Base-by-base conservation (phyloP, 129 eudicot genomes). In the Apium graveolens region DNA sequence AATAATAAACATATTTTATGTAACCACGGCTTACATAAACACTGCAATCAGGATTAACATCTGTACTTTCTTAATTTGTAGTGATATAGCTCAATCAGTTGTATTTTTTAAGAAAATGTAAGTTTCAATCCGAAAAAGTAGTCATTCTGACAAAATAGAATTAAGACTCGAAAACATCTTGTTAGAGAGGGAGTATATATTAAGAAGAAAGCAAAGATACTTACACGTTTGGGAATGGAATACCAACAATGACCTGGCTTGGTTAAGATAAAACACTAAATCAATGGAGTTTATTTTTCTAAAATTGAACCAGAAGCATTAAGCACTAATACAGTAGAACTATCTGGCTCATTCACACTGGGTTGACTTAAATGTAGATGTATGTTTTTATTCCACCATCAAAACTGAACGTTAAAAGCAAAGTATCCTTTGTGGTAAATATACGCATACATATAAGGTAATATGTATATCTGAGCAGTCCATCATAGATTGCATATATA, bases 181-280 rank as follows among this genome's bases (percentile, higher is more conserved):
- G 72, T 66, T 66, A 66, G 35, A n/a, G 29, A 73, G 51, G 46
- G 76, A 73, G 9, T 39, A 29, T 32, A 74, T 10, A 20, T 46
- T 68, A 31, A 66, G 11, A 79, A 76, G 51, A 81, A 75, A 62
- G 37, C 43, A 76, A 81, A n/a, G 35, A 43, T 39, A 9, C 96
- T 87, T 90, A 91, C 97, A 88, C 82, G 79, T 90, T 95, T 80
- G 96, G 98, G 85, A 95, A 95, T 70, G 98, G 98, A 90, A 95
- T 95, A 80, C 98, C 97, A 34, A 95, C 91, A 72, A 95, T 81
- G 79, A 95, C 88, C 98, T 95, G 78, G 82, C 65, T 70, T 79
- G 53, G 92, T 86, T 83, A 82, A 87, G 89, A 72, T 69, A 81
- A 32, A 83, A 82, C 84, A 84, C 37, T 70, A 42, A 80, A 46